A percentile compares a stretch with the other conserved stretches of the same genome.
Conservation (phyloP, 129 eudicot genomes). For the Flaveria robusta region DNA sequence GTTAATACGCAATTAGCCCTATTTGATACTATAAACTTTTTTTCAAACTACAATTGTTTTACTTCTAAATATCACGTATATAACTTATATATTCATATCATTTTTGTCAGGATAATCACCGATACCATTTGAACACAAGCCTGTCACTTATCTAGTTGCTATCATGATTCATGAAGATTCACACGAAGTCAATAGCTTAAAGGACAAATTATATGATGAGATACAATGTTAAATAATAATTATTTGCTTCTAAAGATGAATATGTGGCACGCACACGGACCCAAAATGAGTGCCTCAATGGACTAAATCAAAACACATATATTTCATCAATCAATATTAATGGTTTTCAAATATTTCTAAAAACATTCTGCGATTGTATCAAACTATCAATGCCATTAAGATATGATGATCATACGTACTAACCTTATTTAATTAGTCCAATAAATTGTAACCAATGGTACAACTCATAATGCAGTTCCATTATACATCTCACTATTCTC, state of each 20-base stretch:
- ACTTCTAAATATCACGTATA: too few species aligned
- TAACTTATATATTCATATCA: too few species aligned
- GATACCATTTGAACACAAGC: too few species aligned
- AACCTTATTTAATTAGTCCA: background rate
- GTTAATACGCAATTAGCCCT: too few species aligned
- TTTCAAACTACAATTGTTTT: too few species aligned
- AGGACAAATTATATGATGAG: background rate
- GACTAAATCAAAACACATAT: background rate
- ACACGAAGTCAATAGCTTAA: background rate
- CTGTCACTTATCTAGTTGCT: too few species aligned
- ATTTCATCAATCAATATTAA: background rate
- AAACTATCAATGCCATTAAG: too few species aligned
- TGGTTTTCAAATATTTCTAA: background rate
- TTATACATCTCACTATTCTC: background rate
- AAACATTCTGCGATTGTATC: background rate
- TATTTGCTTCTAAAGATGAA: background rate
- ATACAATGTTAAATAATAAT: background rate
- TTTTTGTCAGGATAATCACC: too few species aligned
- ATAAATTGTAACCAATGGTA: background rate
- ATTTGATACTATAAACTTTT: too few species aligned
- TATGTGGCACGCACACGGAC: slow-evolving; percentile 6
- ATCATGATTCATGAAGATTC: background rate
- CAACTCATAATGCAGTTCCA: background rate
- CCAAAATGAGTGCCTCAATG: background rate
- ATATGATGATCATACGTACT: background rate